Base-by-base conservation (phyloP, 2,329 filamentous ascomycete species). In the Bipolaris cookei region DNA sequence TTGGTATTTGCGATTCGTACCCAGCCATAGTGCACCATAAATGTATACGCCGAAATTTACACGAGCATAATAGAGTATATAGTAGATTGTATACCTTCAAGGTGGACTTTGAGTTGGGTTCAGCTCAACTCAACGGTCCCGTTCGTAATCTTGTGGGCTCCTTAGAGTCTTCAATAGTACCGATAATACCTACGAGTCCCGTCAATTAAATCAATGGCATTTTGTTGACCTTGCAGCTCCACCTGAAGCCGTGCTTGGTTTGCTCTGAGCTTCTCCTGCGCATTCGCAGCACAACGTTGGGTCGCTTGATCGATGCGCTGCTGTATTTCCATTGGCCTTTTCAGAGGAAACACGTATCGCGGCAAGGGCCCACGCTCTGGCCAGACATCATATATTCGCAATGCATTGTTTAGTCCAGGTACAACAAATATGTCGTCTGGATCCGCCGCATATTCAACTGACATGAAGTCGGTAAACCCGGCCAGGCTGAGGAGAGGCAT, bases 401-500 rank as follows among this genome's bases (percentile, higher is more conserved):
- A 13, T 1, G 48, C 48, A 34, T 51, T 51, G 13, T 51, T 51
- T 3, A 51, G 6, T 34, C 48, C 37, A 21, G 48, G 37, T 4
- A 51, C 35, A 3, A 42, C 48, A 13, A 48, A 48, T 25, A 25
- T 38, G 37, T 41, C 37, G 37, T 51, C 37, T 23, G 48, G 37
- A 11, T 42, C 16, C 25, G 48, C 38, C 13, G 48, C 37, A 16
- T 41, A 51, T 21, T 41, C 37, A 25, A 51, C 37, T 10, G 37
- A 32, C 37, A 51, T 51, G 16, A 32, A 51, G 18, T 51, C 48
- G n/a, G 6, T 42, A 16, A 51, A 51, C 4, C 48, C 37, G 16
- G 37, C 48, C 7, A 51, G 32, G 37, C 48, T 51, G 13, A 51
- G 48, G 1, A 51, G 48, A 23, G 48, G 48, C 48, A 51, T 51